Evolutionary conservation across 495 filamentous ascomycete species (phyloP), one percentile per base, ranked within the genome.

Genomic region (Darksidea phi): DNA sequence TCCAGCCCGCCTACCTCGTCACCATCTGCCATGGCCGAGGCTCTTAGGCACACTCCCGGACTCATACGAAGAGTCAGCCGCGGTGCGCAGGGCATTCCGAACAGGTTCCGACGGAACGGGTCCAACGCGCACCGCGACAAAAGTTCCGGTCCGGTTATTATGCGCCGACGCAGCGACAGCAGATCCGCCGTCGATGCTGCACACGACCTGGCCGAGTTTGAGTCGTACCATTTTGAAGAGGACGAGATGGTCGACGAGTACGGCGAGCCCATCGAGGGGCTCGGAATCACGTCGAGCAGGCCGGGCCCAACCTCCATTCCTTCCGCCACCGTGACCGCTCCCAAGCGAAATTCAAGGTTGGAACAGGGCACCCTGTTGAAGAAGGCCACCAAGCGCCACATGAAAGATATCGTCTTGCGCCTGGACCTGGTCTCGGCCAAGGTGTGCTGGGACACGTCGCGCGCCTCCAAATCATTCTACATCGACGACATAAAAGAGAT

Each of bases 401-500:
- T 76, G 42, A 90, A 89, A 69, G 80, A 84, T 51, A 78, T 95
- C 42, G 84, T 76, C 28, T 88, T 97, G 63, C 81, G 84, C 28
- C 79, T 97, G 0, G 89, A 97, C 67, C 79, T 87, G 20, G 86
- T 90, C 51, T 80, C 87, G 6, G 90, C 87, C 47, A 94, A 90
- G 71, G 88, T 97, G 34, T 86, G 79, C 32, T 98, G 94, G 94
- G 86, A 95, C 73, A 82, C 83, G 15, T 85, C 81, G 3, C 88
- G 88, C 50, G 82, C 87, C 0, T 80, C 85, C 0, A 97, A 95
- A 62, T 83, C 81, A 17, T 88, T 98, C 64, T 95, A 95, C 70
- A 86, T 98, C 57, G 94, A 98, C 63, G 90, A 98, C 69, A 91
- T 98, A 67, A 87, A 87, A 65, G 90, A 95, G 61, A 89, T 98